Evolutionary conservation across 352 stramenopile genomes (phyloP).

Genomic region (Pythium scleroteichum): DNA sequence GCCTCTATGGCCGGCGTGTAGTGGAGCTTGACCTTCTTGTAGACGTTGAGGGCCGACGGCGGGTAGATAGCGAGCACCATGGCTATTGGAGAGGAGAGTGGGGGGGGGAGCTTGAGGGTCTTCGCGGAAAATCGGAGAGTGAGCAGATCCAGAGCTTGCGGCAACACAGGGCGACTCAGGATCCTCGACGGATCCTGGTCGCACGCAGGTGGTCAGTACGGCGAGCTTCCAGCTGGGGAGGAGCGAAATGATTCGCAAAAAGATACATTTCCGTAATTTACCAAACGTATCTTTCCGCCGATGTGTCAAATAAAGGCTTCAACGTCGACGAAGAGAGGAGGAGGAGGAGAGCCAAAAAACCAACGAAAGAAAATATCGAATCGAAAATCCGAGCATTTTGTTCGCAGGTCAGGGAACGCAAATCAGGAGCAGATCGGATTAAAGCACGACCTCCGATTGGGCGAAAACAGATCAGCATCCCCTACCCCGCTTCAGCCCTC

Average conservation of each 20-base stretch:
- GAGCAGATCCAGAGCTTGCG: slow-evolving; percentile 8
- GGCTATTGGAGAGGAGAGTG: slow-evolving; percentile 9
- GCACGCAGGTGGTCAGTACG: slow-evolving; percentile 16
- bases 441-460: slow-evolving; percentile 17
- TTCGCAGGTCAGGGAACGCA: slow-evolving; percentile 1
- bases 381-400: neutral
- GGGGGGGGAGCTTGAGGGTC: slow-evolving; percentile 19
- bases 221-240: slow-evolving; percentile 2
- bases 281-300: neutral
- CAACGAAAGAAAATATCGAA: slow-evolving; percentile 5
- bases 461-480: slow-evolving; percentile 13
- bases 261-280: slow-evolving; percentile 22
- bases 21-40: slow-evolving; percentile 56
- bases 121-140: slow-evolving; percentile 39
- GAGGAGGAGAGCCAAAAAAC: neutral
- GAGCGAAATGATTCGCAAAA: slow-evolving; percentile 6
- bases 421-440: slow-evolving; percentile 12
- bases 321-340: slow-evolving; percentile 2
- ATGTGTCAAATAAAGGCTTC: slow-evolving; percentile 8
- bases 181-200: neutral
- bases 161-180: slow-evolving; percentile 1
- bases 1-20: slow-evolving; percentile 48
- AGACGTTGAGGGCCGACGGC: slow-evolving; percentile 56
- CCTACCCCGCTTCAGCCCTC: slow-evolving; percentile 7
- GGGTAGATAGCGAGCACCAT: slow-evolving; percentile 70